Evolutionary conservation across 2,329 filamentous ascomycete species (phyloP), one percentile per base, ranked within the genome.

Genomic region (Stemphylium vesicarium): DNA sequence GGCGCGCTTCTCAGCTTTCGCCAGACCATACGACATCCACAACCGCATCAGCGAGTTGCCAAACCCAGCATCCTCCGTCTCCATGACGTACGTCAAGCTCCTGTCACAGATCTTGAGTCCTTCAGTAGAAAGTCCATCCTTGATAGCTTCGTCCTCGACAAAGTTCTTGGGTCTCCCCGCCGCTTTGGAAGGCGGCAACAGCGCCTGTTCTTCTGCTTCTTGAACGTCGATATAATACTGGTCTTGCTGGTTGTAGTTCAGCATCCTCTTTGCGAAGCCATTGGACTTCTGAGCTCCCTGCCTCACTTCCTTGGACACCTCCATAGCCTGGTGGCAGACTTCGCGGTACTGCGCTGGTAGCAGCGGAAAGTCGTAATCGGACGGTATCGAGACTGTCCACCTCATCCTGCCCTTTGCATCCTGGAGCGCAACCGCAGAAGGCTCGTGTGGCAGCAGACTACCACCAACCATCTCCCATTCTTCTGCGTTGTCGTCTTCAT

Each of bases 331-430:
- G 24, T 78, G 79, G 69, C 88, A 90, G 55, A 96, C 88, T 37
- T 88, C 84, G 12, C 81, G 75, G 69, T 95, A 95, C 58, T 91
- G 84, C 9, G 82, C 75, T 16, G 84, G 82, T 0, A 81, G 75
- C 2, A 95, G 74, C 1, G 91, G 91, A 56, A 94, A 94, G 3
- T 81, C 78, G 40, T 82, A 79, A 53, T 81, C 82, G 6, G 82
- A 79, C 0, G 91, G 91, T 33, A 96, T 92, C 1, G 86, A 92
- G 10, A 96, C 84, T 0, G 91, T 95, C 92, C 92, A 96, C 71
- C 84, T 88, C 10, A 86, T 80, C 46, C 81, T 83, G 3, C 88
- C 89, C 39, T 81, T 79, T 22, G 79, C 77, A 74, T 92, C 89
- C 12, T 82, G 84, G 40, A 93, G 80, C 5, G 91, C 82, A 16